Evolutionary conservation across 306 rosid genomes (phyloP).

Genomic region (Inga oerstediana): DNA sequence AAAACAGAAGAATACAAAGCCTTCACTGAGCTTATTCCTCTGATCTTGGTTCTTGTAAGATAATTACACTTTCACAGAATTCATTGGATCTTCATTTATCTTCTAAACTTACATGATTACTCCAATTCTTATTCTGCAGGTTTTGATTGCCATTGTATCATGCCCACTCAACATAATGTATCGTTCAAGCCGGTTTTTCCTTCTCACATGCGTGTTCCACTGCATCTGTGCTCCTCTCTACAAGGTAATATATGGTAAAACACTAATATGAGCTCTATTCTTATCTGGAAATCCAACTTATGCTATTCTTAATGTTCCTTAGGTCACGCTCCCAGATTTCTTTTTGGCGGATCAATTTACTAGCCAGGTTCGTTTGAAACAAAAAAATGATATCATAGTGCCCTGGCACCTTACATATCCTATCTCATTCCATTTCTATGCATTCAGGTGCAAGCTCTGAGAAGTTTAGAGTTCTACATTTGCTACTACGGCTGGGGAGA

Average conservation of each 20-base stretch:
- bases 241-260: constrained; percentile 39
- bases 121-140: constrained; percentile 37
- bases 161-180: constrained; percentile 65
- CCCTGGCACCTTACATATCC: background rate
- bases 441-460: constrained; percentile 63
- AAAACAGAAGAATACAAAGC: constrained; percentile 46
- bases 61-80: background rate
- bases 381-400: background rate
- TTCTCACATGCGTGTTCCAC: constrained; percentile 52
- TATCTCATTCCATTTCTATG: background rate
- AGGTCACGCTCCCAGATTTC: constrained; percentile 81
- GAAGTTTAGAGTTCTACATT: constrained; percentile 69
- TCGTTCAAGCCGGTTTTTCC: constrained; percentile 66
- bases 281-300: background rate
- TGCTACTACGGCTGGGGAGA: constrained; percentile 77
- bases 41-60: constrained; percentile 59
- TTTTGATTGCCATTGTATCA: constrained; percentile 38
- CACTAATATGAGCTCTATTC: background rate
- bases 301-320: background rate
- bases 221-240: constrained; percentile 62
- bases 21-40: constrained; percentile 67
- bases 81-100: background rate
- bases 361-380: constrained; percentile 55
- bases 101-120: background rate
- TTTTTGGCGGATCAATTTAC: constrained; percentile 77